phyloP scores from a whole-genome alignment of 768 basidiomycete genomes.

The Mycena rebaudengoi region DNA sequence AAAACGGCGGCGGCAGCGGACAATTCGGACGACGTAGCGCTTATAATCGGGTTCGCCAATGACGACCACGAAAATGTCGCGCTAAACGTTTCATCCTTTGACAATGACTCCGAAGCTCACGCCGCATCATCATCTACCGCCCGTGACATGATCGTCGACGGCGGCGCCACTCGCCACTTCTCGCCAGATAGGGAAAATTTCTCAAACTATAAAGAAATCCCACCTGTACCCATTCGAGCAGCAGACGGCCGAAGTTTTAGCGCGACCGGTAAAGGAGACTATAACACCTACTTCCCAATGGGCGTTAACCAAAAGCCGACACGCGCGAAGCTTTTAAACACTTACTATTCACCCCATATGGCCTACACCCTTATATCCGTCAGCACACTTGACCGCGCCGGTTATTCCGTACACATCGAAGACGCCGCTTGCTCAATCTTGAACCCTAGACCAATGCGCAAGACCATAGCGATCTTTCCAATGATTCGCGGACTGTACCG shows the following conservation, averaged over 20 bases:
- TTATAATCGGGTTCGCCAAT: neutral
- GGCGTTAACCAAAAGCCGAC: slow-evolving; percentile 28
- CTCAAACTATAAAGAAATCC: slow-evolving; percentile 31
- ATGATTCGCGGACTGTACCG: neutral
- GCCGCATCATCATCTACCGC: neutral
- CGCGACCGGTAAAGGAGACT: slow-evolving; percentile 38
- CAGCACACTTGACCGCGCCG: slow-evolving; percentile 32
- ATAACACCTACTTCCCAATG: slow-evolving; percentile 35
- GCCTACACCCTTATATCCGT: too few species aligned
- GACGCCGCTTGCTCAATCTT: slow-evolving; percentile 18
- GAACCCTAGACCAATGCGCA: slow-evolving; percentile 13
- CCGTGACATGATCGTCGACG: slow-evolving; percentile 35
- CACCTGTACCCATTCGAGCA: slow-evolving; percentile 31
- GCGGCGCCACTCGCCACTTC: slow-evolving; percentile 44
- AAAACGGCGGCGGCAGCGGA: slow-evolving; percentile 18
- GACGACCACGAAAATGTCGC: neutral
- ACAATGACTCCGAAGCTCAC: neutral
- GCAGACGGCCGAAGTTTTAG: slow-evolving; percentile 39
- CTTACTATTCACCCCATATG: slow-evolving; percentile 37
- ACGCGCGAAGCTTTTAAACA: slow-evolving; percentile 29
- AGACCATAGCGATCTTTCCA: neutral
- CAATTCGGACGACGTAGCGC: slow-evolving; percentile 2
- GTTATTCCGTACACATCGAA: slow-evolving; percentile 25
- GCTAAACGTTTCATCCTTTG: neutral
- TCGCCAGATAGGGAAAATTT: slow-evolving; percentile 37